phyloP scores from a whole-genome alignment of 306 rosid species.

The Cucumis cinereus region DNA sequence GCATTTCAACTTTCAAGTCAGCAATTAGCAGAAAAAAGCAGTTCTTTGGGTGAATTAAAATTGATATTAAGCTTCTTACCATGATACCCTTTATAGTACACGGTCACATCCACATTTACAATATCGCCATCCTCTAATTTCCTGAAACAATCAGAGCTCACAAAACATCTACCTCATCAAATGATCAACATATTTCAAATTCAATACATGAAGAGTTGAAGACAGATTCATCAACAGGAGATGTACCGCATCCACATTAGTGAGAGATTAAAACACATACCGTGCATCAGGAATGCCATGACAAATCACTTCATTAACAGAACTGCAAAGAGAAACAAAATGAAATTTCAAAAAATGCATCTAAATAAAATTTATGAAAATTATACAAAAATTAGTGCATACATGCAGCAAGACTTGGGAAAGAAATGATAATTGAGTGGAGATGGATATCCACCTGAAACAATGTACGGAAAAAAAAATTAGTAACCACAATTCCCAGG shows the following conservation, averaged over 20 bases:
- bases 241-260: background rate
- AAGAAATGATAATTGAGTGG: constrained; percentile 86
- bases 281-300: constrained; percentile 99
- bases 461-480: constrained; percentile 5
- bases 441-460: constrained; percentile 90
- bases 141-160: constrained; percentile 37
- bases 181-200: background rate
- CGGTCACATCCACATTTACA: constrained; percentile 78
- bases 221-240: background rate
- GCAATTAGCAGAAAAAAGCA: background rate
- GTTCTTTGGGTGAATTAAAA: background rate
- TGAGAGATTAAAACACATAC: constrained; percentile 19
- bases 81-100: constrained; percentile 84
- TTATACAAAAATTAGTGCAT: constrained; percentile 42
- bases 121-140: constrained; percentile 93
- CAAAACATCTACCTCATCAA: background rate
- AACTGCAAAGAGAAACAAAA: constrained; percentile 35
- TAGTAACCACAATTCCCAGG: background rate
- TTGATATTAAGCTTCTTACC: constrained; percentile 28
- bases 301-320: constrained; percentile 95
- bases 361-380: background rate
- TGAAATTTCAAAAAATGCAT: background rate
- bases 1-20: constrained; percentile 19
- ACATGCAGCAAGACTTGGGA: constrained; percentile 99
- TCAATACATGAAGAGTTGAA: background rate